phyloP scores from a whole-genome alignment of 2,329 filamentous ascomycete genomes.

The Fusarium pininemorale region DNA sequence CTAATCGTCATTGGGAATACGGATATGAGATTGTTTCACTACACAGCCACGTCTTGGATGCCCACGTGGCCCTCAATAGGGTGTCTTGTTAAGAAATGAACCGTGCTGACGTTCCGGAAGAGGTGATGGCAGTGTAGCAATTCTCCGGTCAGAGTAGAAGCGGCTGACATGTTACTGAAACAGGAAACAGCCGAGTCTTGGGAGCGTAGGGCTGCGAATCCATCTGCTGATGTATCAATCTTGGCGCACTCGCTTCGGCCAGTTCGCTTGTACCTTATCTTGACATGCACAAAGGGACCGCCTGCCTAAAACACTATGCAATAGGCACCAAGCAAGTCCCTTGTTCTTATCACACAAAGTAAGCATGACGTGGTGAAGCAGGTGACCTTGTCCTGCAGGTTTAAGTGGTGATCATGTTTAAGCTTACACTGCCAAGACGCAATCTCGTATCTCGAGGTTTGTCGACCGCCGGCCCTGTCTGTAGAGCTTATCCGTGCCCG shows the following conservation, averaged over 20 bases:
- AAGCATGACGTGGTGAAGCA: not conserved
- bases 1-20: not conserved
- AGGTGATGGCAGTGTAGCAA: not conserved
- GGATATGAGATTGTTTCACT: not conserved
- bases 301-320: not conserved
- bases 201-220: not conserved
- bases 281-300: not conserved
- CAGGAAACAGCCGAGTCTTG: not conserved
- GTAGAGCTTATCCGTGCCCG: not conserved
- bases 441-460: not conserved
- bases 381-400: not conserved
- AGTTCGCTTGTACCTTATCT: not conserved
- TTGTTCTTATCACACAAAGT: not conserved
- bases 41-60: not conserved
- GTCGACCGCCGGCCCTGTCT: not conserved
- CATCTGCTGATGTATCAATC: not conserved
- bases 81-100: not conserved
- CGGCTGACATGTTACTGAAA: not conserved
- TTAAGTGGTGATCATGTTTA: not conserved
- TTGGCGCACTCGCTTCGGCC: not conserved
- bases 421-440: slow-evolving; percentile 19
- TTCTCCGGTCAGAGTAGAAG: not conserved
- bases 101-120: not conserved
- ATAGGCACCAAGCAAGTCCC: not conserved
- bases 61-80: not conserved